Conservation (phyloP, 2,329 filamentous ascomycete genomes). For the Emergomyces pasteurianus region DNA sequence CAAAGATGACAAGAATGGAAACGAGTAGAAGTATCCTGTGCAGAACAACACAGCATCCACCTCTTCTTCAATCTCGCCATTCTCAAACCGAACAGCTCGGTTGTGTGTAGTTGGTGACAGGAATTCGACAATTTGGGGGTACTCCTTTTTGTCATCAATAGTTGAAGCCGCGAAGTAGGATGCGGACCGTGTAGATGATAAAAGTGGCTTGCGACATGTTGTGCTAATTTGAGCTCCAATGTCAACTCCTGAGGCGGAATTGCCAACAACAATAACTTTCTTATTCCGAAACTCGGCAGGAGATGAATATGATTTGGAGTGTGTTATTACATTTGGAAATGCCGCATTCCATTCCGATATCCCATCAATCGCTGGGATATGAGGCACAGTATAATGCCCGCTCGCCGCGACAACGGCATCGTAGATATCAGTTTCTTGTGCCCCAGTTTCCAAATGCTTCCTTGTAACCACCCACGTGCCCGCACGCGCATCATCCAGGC, state of each 20-base stretch:
- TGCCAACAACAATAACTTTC: conserved; percentile 75
- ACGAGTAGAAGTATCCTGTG: conserved; percentile 79
- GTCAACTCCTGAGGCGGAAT: conserved; percentile 72
- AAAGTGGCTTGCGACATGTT: conserved; percentile 47
- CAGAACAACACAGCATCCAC: conserved; percentile 75
- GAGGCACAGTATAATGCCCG: conserved; percentile 61
- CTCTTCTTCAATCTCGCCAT: conserved; percentile 51
- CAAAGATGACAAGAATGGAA: conserved; percentile 53
- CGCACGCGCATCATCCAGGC: conserved; percentile 23
- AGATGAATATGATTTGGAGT: conserved; percentile 69
- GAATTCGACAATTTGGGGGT: conserved; percentile 43
- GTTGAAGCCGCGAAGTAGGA: conserved; percentile 31
- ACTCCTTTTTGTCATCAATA: conserved; percentile 44
- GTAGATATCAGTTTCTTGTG: conserved; percentile 40
- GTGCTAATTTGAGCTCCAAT: conserved; percentile 63
- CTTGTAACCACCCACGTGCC: conserved; percentile 51
- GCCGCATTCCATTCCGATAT: conserved; percentile 47
- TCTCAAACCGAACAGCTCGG: conserved; percentile 53
- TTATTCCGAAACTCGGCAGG: conserved; percentile 51
- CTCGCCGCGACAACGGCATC: conserved; percentile 66
- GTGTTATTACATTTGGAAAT: conserved; percentile 51
- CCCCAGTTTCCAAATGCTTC: conserved; percentile 37
- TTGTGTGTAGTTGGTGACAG: conserved; percentile 39
- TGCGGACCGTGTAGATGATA: conserved; percentile 50
- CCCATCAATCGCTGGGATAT: conserved; percentile 51